phyloP scores from a whole-genome alignment of 805 yeast species.

The Pichia deserticola region DNA sequence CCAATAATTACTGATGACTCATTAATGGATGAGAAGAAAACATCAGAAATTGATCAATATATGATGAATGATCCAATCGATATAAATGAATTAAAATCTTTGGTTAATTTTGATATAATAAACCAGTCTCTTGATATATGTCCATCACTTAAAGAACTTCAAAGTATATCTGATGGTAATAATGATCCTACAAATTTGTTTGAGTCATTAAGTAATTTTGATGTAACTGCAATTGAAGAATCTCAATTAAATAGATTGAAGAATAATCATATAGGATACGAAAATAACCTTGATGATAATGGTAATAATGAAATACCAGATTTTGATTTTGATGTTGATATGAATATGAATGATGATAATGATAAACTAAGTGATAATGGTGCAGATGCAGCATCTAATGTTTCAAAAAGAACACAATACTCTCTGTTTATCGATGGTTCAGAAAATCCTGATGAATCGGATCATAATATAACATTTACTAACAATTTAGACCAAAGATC shows the following conservation, averaged over 20 bases:
- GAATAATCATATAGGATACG: too few relatives aligned
- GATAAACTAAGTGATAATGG: constrained; percentile 17
- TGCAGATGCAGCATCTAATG: constrained; percentile 4
- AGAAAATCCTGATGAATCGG: constrained; percentile 20
- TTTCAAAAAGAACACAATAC: constrained; percentile 23
- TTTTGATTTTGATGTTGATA: constrained; percentile 12
- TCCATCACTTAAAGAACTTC: constrained; percentile 4
- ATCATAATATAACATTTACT: constrained; percentile 23
- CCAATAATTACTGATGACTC: background rate
- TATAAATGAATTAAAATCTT: background rate
- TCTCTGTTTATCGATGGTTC: constrained; percentile 26
- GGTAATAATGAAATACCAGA: background rate
- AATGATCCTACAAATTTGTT: constrained; percentile 13
- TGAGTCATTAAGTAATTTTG: constrained; percentile 16
- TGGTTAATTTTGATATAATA: constrained; percentile 2
- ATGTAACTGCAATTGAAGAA: background rate
- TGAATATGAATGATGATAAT: constrained; percentile 18
- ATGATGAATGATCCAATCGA: background rate
- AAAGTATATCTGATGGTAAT: background rate
- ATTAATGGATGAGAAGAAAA: too few relatives aligned
- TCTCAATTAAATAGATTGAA: background rate
- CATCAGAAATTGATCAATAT: too few relatives aligned
- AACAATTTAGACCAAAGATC: background rate
- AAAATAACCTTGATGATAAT: background rate
- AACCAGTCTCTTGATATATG: background rate